These are phyloP conservation scores for Elongisporangium undulatum DNA, from an alignment of 352 stramenopile species.

Conservation along the genomic window DNA sequence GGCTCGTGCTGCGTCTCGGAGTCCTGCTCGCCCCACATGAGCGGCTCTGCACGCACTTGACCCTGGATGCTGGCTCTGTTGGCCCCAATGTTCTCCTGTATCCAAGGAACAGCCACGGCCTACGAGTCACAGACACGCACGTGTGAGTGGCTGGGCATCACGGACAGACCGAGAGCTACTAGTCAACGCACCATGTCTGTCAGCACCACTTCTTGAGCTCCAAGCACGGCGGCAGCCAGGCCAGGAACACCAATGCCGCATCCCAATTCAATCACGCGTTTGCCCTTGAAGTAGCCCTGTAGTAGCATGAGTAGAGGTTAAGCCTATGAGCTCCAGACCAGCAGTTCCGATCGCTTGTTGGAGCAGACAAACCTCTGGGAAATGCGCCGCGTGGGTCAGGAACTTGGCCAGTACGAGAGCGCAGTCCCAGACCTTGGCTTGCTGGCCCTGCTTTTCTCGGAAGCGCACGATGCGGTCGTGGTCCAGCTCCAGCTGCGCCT, in stretches of 20 bases:
- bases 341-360: neutral
- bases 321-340: neutral
- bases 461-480: constrained; percentile 22
- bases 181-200: constrained; percentile 37
- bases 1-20: neutral
- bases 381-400: constrained; percentile 25
- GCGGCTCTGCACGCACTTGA: constrained; percentile 12
- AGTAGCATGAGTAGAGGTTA: neutral
- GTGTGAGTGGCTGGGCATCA: constrained; percentile 1
- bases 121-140: constrained; percentile 10
- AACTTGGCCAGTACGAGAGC: constrained; percentile 53
- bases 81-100: constrained; percentile 39
- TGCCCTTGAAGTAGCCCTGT: constrained; percentile 37
- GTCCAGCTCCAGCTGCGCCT: constrained; percentile 23
- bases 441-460: constrained; percentile 48
- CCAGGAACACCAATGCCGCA: constrained; percentile 52
- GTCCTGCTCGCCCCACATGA: constrained; percentile 42
- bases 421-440: constrained; percentile 59
- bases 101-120: constrained; percentile 39
- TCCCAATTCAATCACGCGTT: constrained; percentile 51
- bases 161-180: neutral
- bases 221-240: constrained; percentile 33
- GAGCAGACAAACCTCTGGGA: constrained; percentile 11
- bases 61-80: constrained; percentile 26
- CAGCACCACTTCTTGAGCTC: constrained; percentile 33